Evolutionary conservation across 2,329 filamentous ascomycete genomes (phyloP), one percentile per base, ranked within the genome.

Genomic region (Neospermospora avenae): DNA sequence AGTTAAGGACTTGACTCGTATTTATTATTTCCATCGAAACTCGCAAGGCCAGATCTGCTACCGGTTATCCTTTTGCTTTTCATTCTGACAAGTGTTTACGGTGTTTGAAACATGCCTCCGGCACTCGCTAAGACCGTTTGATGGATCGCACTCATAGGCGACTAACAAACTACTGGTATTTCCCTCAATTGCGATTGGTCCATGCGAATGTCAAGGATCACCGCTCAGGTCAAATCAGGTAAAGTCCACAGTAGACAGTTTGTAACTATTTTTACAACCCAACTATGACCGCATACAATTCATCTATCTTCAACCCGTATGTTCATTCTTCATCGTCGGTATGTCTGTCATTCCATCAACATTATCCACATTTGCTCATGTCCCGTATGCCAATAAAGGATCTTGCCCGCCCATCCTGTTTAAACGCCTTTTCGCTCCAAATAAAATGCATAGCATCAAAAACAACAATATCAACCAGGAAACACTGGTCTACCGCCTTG

Each of bases 371-470:
- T 25, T 46, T 25, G 44, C n/a, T n/a, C 39, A 51, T 51, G 48
- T 51, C 31, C n/a, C 28, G 22, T 28, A 24, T 37, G 31, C n/a
- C 35, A 37, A 16, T 28, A 24, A 45, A 45, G 5, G 13, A 37
- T 20, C 34, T 11, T 18, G 18, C 34, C n/a, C 25, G 35, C 35
- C 28, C 16, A 45, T 20, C 41, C 39, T 13, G 20, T 45, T 8
- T 53, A 55, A 55, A 55, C 53, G 53, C 53, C 55, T 35, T 55
- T 28, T 57, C 55, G 55, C 55, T 57, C 44, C 55, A 25, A 57
- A 37, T 56, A 46, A 18, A 24, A 57, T 28, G 31, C 34, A 57
- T 34, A 55, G 35, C 3, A 22, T 22, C 53, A 55, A 45, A n/a
- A n/a, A n/a, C n/a, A n/a, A 45, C 28, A 22, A 25, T 18, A 22